Base-by-base conservation (phyloP, 2,329 filamentous ascomycete species). In the Pyricularia sp. region DNA sequence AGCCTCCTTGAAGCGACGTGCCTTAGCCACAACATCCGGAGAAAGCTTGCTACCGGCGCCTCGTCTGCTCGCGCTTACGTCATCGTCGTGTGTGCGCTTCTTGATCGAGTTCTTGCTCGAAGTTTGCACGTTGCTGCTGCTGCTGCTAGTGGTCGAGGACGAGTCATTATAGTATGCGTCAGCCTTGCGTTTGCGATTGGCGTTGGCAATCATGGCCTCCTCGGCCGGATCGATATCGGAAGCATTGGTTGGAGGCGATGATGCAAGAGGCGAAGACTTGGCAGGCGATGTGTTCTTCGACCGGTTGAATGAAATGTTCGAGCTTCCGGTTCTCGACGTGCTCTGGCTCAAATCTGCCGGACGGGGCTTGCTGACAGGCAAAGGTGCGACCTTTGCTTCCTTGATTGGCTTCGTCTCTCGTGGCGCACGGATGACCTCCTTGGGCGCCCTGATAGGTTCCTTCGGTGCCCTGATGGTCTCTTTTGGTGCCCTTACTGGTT, bases 181-280 rank as follows among this genome's bases (percentile, higher is more conserved):
- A 55, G 66, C 62, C 68, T 70, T 70, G 64, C 69, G 68, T 65
- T 69, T 70, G 65, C 68, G 69, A 40, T 64, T 64, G 16, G 62
- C 62, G n/a, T 33, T 55, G 10, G 62, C 62, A 53, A 64, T 64
- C 31, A 70, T 66, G 28, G 67, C 68, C 40, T 70, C 69, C 35
- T 70, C 69, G 24, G 68, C 66, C 53, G 74, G 76, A 33, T 86
- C 84, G 49, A 87, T 74, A 65, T 88, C 85, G 1, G 84, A 87
- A 0, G 84, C 85, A 67, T 87, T 88, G 8, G 85, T 87, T 0
- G 85, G 85, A 13, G 85, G 84, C 7, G 85, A 87, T 1, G 84
- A 84, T n/a, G 84, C 84, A 22, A 88, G 76, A 4, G 85, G 85
- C 10, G 85, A 88, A 2, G 85, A 87, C 71, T 88, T 88, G 63